Evolutionary conservation across 441 rosid species (phyloP).

Genomic region (Populus hybrid): DNA sequence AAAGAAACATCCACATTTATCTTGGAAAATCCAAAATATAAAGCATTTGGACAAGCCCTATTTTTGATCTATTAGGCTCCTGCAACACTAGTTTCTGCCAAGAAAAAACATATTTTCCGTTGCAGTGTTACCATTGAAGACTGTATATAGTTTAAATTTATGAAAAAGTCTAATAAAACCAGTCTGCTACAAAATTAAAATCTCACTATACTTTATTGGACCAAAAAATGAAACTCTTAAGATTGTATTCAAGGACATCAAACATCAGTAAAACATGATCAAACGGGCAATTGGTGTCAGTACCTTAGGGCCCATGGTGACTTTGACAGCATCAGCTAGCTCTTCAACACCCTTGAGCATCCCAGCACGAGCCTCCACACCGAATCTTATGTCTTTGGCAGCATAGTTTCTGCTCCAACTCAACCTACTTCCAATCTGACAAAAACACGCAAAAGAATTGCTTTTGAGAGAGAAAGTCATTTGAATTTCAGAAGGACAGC

Average conservation of each 20-base stretch:
- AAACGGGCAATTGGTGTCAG: background rate
- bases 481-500: background rate
- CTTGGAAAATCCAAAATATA: background rate
- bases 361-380: conserved; percentile 79
- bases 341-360: conserved; percentile 93
- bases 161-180: background rate
- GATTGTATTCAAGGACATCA: background rate
- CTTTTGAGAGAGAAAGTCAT: background rate
- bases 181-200: background rate
- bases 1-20: background rate
- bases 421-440: conserved; percentile 65
- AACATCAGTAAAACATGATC: background rate
- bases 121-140: background rate
- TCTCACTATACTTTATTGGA: no score
- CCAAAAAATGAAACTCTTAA: background rate
- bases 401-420: conserved; percentile 68
- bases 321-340: conserved; percentile 78
- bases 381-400: conserved; percentile 76
- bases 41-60: background rate
- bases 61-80: background rate
- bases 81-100: background rate
- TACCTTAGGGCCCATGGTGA: conserved; percentile 98
- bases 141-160: background rate
- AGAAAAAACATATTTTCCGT: background rate
- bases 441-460: background rate